Base-by-base conservation (phyloP, 495 filamentous ascomycete species). In the Podospora pseudoanserina region DNA sequence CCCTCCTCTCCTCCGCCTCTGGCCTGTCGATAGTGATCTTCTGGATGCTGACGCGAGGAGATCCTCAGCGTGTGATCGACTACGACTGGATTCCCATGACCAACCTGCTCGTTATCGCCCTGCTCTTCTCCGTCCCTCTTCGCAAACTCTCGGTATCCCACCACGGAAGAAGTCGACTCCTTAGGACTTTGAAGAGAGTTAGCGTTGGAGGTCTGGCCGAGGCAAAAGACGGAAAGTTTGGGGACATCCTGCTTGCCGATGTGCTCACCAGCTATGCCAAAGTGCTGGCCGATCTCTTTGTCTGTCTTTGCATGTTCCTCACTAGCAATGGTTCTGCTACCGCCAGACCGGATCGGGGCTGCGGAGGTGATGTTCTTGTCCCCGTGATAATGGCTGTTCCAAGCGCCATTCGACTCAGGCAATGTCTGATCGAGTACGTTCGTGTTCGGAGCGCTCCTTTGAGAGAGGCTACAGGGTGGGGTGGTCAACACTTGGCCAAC, bases 211-310 rank as follows among this genome's bases (percentile, higher is more conserved):
- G 92, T 1, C 77, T 97, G n/a, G 92, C 93, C 9, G 87, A 91
- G 76, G 77, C 89, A 6, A 86, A 90, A 63, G 88, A 93, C 80
- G 92, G 92, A 53, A 96, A 94, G 66, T 99, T 99, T 73, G 93
- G 91, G 56, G 95, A 99, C 75, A 89, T 98, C 65, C 80, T 99
- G 55, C 84, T 98, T n/a, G 93, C 95, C 7, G 95, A 99, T 84
- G 94, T 90, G 44, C 79, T 99, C 67, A 99, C 95, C 9, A 94
- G 91, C 70, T 99, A 98, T 77, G 89, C 95, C 57, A 96, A 93
- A 72, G 88, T 97, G 28, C 81, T 97, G 2, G 94, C 88, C 4
- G 96, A 98, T 76, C 79, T 97, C n/a, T 95, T 90, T 75, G 88
- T 97, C 61, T 87, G 89, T 34, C 80, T 91, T 56, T 97, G 93